phyloP scores from a whole-genome alignment of 805 yeast genomes.

The Wickerhamomyces sydowiorum region DNA sequence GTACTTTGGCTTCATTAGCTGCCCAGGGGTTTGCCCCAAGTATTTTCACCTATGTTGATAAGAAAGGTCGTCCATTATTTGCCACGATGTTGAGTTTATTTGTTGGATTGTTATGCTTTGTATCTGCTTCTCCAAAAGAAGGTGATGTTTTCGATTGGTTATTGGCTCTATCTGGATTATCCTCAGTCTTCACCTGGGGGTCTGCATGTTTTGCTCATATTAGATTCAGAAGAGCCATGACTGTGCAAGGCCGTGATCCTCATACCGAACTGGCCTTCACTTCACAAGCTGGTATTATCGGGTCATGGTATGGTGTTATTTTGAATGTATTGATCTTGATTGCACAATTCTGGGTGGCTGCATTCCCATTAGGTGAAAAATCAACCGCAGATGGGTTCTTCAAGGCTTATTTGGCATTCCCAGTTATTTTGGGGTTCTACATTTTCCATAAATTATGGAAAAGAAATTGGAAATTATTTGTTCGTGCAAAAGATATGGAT shows the following conservation, averaged over 20 bases:
- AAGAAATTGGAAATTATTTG: slow-evolving; percentile 32
- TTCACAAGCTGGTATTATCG: slow-evolving; percentile 63
- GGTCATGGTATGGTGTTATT: slow-evolving; percentile 56
- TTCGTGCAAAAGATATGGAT: slow-evolving; percentile 46
- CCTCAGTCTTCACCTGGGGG: slow-evolving; percentile 60
- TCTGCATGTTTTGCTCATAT: slow-evolving; percentile 54
- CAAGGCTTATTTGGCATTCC: slow-evolving; percentile 57
- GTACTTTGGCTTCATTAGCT: slow-evolving; percentile 58
- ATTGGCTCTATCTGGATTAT: slow-evolving; percentile 56
- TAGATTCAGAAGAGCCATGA: slow-evolving; percentile 59
- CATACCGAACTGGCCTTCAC: slow-evolving; percentile 61
- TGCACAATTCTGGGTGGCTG: slow-evolving; percentile 81
- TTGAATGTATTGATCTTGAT: slow-evolving; percentile 56
- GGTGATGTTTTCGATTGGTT: slow-evolving; percentile 60
- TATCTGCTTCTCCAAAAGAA: slow-evolving; percentile 47
- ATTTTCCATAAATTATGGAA: slow-evolving; percentile 52
- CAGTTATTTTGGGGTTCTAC: slow-evolving; percentile 54
- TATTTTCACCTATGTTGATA: slow-evolving; percentile 54
- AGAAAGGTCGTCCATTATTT: slow-evolving; percentile 61
- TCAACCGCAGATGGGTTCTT: slow-evolving; percentile 59
- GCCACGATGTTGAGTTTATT: slow-evolving; percentile 45
- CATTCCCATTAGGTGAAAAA: slow-evolving; percentile 54
- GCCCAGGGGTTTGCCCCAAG: slow-evolving; percentile 60
- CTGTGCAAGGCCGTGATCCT: slow-evolving; percentile 52
- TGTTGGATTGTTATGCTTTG: slow-evolving; percentile 55